These are phyloP conservation scores for Diaporthe vaccinii DNA, from an alignment of 2,329 filamentous ascomycete genomes.

Conservation along the genomic window DNA sequence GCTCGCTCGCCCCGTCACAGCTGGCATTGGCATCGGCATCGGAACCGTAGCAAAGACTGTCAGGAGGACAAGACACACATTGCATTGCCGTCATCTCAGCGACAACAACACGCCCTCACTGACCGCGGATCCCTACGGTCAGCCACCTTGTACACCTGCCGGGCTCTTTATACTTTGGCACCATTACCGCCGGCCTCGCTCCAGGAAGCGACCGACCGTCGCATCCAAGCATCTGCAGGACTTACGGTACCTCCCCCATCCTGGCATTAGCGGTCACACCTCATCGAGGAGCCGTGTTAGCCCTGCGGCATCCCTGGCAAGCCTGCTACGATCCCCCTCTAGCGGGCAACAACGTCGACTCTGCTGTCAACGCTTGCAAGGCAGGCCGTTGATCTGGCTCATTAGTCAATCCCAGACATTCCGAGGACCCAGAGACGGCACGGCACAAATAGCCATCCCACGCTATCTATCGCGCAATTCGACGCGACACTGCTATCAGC, in stretches of 20 bases:
- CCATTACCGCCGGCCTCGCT: constrained; percentile 34
- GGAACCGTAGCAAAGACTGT: constrained; percentile 29
- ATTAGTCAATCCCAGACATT: constrained; percentile 32
- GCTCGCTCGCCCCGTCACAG: constrained; percentile 9
- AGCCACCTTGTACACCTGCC: neutral
- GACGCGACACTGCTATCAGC: constrained; percentile 40
- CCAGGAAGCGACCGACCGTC: constrained; percentile 18
- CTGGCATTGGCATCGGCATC: constrained; percentile 26
- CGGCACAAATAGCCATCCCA: constrained; percentile 29
- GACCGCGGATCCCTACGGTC: constrained; percentile 34
- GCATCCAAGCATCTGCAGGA: constrained; percentile 26
- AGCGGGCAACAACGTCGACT: constrained; percentile 24
- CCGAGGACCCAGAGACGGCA: constrained; percentile 18
- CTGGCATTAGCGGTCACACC: constrained; percentile 38
- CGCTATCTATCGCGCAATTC: constrained; percentile 40
- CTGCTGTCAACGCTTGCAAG: constrained; percentile 40
- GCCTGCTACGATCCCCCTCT: constrained; percentile 21
- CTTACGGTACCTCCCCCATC: constrained; percentile 23
- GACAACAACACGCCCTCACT: constrained; percentile 20
- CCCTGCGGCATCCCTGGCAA: constrained; percentile 27
- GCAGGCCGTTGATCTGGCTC: constrained; percentile 38
- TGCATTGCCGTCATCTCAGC: constrained; percentile 38
- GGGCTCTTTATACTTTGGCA: constrained; percentile 31
- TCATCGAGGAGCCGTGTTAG: constrained; percentile 35
- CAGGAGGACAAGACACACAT: constrained; percentile 39